Conservation (phyloP, 306 rosid species). For the Abrus pulchellus region DNA sequence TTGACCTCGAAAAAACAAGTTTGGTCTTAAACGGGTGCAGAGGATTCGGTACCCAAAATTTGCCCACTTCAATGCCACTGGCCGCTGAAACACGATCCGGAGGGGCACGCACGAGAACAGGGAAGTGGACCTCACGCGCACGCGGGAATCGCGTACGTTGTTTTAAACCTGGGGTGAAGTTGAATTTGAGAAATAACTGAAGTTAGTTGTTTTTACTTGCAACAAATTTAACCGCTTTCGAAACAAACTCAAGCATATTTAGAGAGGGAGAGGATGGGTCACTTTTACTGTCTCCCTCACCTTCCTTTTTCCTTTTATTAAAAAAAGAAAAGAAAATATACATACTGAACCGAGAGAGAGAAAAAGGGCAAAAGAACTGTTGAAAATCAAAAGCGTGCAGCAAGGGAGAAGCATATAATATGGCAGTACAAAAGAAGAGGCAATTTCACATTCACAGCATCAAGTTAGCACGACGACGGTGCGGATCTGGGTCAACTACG, state of each 20-base stretch:
- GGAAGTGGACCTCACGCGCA: conserved; percentile 27
- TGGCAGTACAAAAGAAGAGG: conserved; percentile 47
- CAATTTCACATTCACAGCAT: conserved; percentile 36
- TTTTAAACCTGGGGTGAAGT: conserved; percentile 44
- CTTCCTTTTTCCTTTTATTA: too few relatives aligned
- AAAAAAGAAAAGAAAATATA: neutral
- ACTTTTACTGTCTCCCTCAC: conserved; percentile 7
- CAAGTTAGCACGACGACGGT: conserved; percentile 42
- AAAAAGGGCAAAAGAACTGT: neutral
- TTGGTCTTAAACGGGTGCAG: conserved; percentile 41
- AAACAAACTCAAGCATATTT: conserved; percentile 46
- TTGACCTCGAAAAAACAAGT: conserved; percentile 49
- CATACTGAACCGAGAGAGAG: neutral
- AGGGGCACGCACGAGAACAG: neutral
- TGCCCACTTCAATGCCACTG: conserved; percentile 35
- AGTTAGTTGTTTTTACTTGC: conserved; percentile 38
- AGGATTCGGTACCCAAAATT: conserved; percentile 44
- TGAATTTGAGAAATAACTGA: conserved; percentile 24
- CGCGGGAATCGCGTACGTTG: conserved; percentile 45
- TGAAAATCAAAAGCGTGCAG: conserved; percentile 58
- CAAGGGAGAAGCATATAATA: conserved; percentile 56
- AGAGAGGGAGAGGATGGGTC: neutral
- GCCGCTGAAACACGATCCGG: neutral
- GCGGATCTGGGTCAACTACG: conserved; percentile 76
- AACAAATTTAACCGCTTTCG: conserved; percentile 52